Evolutionary conservation across 106 monocot species (phyloP).

Genomic region (Agapanthus africanus): DNA sequence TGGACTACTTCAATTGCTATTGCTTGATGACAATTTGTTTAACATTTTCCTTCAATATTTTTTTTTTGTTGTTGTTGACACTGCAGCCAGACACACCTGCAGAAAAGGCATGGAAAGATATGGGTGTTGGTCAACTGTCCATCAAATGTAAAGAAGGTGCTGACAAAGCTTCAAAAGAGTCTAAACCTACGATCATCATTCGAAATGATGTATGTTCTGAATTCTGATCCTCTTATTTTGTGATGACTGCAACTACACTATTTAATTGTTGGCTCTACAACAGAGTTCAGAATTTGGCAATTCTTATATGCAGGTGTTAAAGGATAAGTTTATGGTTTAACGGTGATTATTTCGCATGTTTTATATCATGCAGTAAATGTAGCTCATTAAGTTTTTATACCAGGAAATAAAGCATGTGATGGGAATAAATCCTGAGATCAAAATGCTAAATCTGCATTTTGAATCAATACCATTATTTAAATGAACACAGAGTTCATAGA

Average conservation of each 20-base stretch:
- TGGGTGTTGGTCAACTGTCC: slow-evolving; percentile 70
- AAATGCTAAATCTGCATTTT: not conserved
- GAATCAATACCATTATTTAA: too few species aligned
- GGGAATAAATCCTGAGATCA: too few species aligned
- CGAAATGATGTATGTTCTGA: slow-evolving; percentile 88
- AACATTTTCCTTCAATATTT: not conserved
- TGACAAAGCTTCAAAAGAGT: slow-evolving; percentile 66
- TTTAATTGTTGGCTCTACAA: not conserved
- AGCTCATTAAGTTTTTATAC: not conserved
- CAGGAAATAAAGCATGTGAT: not conserved
- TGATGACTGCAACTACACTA: not conserved
- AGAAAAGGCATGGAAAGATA: slow-evolving; percentile 89
- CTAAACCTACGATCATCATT: slow-evolving; percentile 75
- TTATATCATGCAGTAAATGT: not conserved
- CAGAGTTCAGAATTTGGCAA: not conserved
- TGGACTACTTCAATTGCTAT: not conserved
- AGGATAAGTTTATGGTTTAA: not conserved
- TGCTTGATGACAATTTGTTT: not conserved
- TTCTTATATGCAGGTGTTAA: not conserved
- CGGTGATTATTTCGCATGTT: not conserved
- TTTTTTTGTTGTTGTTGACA: not conserved
- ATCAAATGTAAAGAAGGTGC: slow-evolving; percentile 84
- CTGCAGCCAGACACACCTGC: slow-evolving; percentile 56
- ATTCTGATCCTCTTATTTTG: slow-evolving; percentile 2
- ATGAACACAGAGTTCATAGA: too few species aligned